These are phyloP conservation scores for Hypoxylon intermedium DNA, from an alignment of 495 filamentous ascomycete species.

Conservation along the genomic window DNA sequence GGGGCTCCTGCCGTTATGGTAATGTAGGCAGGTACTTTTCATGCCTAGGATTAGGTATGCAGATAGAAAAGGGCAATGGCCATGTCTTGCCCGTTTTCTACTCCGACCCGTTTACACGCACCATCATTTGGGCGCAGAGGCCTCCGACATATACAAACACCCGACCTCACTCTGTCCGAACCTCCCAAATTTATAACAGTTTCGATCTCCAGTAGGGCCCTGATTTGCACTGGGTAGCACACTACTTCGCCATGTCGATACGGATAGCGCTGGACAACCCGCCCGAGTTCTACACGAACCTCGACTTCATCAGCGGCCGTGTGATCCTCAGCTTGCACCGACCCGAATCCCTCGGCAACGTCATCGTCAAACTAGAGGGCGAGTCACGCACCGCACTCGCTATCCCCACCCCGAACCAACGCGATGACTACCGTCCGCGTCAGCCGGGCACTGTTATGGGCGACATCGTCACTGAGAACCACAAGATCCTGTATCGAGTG, in stretches of 20 bases:
- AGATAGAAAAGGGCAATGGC: too few species aligned
- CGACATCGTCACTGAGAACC: constrained; percentile 57
- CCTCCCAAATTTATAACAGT: not conserved
- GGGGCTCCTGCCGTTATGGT: not conserved
- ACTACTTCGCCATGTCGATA: constrained; percentile 68
- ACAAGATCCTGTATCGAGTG: constrained; percentile 70
- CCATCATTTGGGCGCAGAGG: constrained; percentile 17
- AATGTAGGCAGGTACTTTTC: constrained; percentile 1
- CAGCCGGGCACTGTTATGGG: constrained; percentile 26
- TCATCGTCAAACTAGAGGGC: constrained; percentile 94
- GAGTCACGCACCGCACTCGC: constrained; percentile 72
- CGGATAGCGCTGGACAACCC: constrained; percentile 76
- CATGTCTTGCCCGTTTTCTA: constrained; percentile 21
- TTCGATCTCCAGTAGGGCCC: not conserved
- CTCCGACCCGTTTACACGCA: constrained; percentile 21
- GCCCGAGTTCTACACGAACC: constrained; percentile 83
- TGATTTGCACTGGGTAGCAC: not conserved
- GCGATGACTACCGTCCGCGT: constrained; percentile 33
- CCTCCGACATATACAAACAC: constrained; percentile 12
- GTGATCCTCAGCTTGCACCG: constrained; percentile 70
- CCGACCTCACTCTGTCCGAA: not conserved
- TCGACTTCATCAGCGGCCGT: constrained; percentile 74
- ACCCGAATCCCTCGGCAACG: constrained; percentile 72
- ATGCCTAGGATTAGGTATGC: constrained; percentile 5
- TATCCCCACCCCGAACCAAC: constrained; percentile 32